Percentiles rank a stretch among this genome's conserved stretches.
phyloP scores from a whole-genome alignment of 2,329 filamentous ascomycete genomes.

The Trichoderma afroharzianum region DNA sequence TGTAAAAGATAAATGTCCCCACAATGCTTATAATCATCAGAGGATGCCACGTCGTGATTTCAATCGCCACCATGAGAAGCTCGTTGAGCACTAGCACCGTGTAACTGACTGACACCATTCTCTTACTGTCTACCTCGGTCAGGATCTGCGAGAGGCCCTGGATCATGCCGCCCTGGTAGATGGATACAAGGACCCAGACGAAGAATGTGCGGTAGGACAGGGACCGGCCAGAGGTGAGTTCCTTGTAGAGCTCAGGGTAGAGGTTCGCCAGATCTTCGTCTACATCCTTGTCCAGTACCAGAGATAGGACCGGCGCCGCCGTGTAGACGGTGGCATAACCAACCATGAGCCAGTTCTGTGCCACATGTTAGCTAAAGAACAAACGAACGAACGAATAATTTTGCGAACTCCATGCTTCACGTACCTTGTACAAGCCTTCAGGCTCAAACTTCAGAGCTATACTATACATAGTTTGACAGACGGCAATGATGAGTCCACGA shows the following conservation, averaged over 20 bases:
- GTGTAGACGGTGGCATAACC: conserved; percentile 97
- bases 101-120: conserved; percentile 88
- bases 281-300: conserved; percentile 92
- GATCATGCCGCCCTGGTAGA: conserved; percentile 94
- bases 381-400: no score
- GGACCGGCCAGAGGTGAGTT: conserved; percentile 83
- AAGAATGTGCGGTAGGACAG: conserved; percentile 94
- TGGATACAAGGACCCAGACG: conserved; percentile 89
- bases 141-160: conserved; percentile 91
- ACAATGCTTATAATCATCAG: conserved; percentile 83
- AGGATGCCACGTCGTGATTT: conserved; percentile 95
- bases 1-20: conserved; percentile 76
- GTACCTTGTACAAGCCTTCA: conserved; percentile 79
- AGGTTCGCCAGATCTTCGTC: conserved; percentile 90
- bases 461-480: conserved; percentile 96
- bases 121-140: conserved; percentile 67
- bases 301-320: conserved; percentile 84
- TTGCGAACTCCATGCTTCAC: conserved; percentile 14
- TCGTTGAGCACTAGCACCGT: conserved; percentile 92
- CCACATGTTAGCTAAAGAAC: conserved; percentile 21
- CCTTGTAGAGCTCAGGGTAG: conserved; percentile 96
- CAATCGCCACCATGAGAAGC: conserved; percentile 92
- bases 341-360: conserved; percentile 85
- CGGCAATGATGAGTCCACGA: conserved; percentile 87
- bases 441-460: conserved; percentile 91